These are phyloP conservation scores for Lipomyces kockii DNA, from an alignment of 805 yeast species.

Conservation along the genomic window DNA sequence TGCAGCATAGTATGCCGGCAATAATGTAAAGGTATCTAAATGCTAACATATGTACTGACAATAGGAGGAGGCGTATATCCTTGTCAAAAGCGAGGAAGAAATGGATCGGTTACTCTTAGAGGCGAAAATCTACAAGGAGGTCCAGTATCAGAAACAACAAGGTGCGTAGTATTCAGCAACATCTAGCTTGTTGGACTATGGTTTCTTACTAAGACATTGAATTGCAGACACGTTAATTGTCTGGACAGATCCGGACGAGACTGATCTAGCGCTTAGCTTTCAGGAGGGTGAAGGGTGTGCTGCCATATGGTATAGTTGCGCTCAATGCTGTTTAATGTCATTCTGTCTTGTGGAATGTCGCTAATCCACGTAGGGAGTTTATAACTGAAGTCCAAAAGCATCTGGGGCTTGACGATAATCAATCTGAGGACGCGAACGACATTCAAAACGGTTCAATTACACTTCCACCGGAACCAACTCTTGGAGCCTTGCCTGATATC, in stretches of 20 bases:
- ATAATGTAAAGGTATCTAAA: background rate
- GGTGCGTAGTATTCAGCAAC: slow-evolving; percentile 15
- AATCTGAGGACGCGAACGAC: slow-evolving; percentile 64
- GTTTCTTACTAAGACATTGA: background rate
- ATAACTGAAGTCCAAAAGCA: slow-evolving; percentile 36
- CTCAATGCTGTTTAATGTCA: background rate
- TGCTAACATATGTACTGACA: background rate
- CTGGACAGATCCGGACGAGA: slow-evolving; percentile 79
- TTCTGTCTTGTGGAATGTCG: slow-evolving; percentile 45
- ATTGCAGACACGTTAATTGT: slow-evolving; percentile 79
- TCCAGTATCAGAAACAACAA: slow-evolving; percentile 90
- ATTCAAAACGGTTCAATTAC: slow-evolving; percentile 78
- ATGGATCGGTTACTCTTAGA: slow-evolving; percentile 62
- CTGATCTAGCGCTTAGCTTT: slow-evolving; percentile 76
- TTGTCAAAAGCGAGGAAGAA: slow-evolving; percentile 74
- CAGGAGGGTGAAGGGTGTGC: slow-evolving; percentile 92
- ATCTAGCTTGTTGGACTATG: background rate
- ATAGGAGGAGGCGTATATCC: slow-evolving; percentile 54
- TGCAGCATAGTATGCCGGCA: background rate
- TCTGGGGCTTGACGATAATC: slow-evolving; percentile 36
- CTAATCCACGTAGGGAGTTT: slow-evolving; percentile 51
- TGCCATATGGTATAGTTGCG: slow-evolving; percentile 56
- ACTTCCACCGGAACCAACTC: slow-evolving; percentile 64
- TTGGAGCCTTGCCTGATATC: slow-evolving; percentile 57
- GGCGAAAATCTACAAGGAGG: slow-evolving; percentile 70